Evolutionary conservation across 2,329 filamentous ascomycete species (phyloP), one percentile per base, ranked within the genome.

Genomic region (Sporothrix globosa): DNA sequence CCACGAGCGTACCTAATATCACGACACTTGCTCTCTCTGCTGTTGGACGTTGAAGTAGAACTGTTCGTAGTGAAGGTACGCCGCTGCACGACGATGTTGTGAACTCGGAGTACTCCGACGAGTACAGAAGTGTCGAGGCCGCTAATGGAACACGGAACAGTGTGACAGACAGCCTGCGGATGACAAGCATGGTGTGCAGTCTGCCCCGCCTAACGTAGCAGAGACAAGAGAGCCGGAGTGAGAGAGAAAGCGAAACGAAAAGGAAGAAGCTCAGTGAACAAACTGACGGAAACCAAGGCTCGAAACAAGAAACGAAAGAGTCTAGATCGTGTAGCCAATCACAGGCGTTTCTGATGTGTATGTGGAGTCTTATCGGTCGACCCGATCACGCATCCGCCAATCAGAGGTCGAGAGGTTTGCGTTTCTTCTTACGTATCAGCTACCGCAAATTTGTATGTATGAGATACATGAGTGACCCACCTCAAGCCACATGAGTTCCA

Each of bases 381-480:
- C 58, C 58, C 58, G 58, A 46, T 27, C 21, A 46, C n/a, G 50
- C n/a, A 27, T 53, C 50, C 13, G 10, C 56, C 56, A 61, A 61
- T 61, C 34, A 61, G 9, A 41, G 10, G 3, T 1, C 2, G 14
- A 39, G 19, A 24, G 10, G 34, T 44, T 61, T 27, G 56, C 27
- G 14, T 27, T 63, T 30, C n/a, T 24, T 56, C 10, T 68, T 68
- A 68, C 67, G 56, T 69, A 69, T 34, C 52, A 21, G 27, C 48
- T 58, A 60, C 67, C 11, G 21, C 67, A 30, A 48, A 34, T 30
- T 68, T 68, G 67, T 68, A 58, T 68, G 67, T 21, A 13, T 14
- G 21, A 30, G 53, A 68, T 68, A 68, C 67, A 54, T 54, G 27
- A n/a, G 50, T 1, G 9, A 0, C 21, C n/a, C 50, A 53, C 50